Percentiles rank a stretch among this genome's conserved stretches.
Evolutionary conservation across 1,284 basidiomycete species (phyloP).

Genomic region (Laetiporus sulphureus): DNA sequence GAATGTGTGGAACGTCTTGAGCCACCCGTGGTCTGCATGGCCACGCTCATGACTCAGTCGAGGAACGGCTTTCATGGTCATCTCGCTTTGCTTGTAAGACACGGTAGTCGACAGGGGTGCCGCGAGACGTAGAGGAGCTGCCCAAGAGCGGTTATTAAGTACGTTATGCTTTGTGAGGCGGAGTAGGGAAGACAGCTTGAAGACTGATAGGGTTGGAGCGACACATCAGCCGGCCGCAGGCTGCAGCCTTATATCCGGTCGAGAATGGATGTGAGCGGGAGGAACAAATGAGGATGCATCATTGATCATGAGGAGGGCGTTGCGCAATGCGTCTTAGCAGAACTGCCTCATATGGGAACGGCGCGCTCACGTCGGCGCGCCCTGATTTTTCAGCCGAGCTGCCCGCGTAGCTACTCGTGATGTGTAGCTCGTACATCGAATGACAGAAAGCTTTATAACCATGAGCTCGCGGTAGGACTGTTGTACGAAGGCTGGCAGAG

Average conservation of each 20-base stretch:
- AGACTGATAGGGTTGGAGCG: background rate
- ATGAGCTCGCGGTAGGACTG: too few species aligned
- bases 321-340: background rate
- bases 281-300: background rate
- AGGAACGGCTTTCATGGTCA: conserved; percentile 38
- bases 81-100: background rate
- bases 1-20: conserved; percentile 89
- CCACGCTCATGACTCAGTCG: conserved; percentile 68
- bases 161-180: conserved; percentile 6
- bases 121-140: background rate
- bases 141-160: conserved; percentile 8
- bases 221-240: background rate
- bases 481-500: too few species aligned
- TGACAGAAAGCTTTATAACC: too few species aligned
- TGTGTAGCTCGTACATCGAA: too few species aligned
- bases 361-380: conserved; percentile 16
- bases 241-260: conserved; percentile 8
- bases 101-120: conserved; percentile 1
- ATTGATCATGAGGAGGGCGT: background rate
- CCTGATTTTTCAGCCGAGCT: too few species aligned
- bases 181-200: conserved; percentile 10
- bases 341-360: conserved; percentile 8
- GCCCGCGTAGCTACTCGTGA: too few species aligned
- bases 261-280: conserved; percentile 4
- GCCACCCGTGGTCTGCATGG: conserved; percentile 81